Percentiles rank a stretch among this genome's conserved stretches.
Conservation (phyloP, 495 filamentous ascomycete genomes). For the Podospora tetraspora region DNA sequence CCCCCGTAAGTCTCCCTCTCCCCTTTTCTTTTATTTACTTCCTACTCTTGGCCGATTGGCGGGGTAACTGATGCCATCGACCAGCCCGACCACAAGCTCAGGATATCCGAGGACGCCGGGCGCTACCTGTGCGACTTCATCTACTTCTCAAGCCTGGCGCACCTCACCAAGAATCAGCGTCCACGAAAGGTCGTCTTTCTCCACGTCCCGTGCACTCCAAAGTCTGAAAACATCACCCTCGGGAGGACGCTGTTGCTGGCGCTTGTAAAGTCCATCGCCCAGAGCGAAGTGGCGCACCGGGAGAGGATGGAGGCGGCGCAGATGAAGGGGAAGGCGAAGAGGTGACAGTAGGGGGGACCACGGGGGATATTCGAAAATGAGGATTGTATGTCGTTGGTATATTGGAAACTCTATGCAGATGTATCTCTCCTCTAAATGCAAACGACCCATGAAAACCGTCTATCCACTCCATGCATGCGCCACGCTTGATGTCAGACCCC, state of each 20-base stretch:
- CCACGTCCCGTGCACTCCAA: constrained; percentile 64
- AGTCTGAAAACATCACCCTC: constrained; percentile 48
- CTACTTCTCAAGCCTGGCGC: constrained; percentile 69
- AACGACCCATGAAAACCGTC: background rate
- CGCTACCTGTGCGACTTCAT: constrained; percentile 84
- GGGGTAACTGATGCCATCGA: background rate
- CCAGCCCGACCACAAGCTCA: constrained; percentile 48
- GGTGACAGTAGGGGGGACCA: background rate
- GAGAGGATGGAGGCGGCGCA: background rate
- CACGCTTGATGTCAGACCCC: background rate
- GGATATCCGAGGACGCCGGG: constrained; percentile 69
- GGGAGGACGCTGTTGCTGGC: constrained; percentile 62
- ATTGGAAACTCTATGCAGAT: background rate
- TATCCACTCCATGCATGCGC: background rate
- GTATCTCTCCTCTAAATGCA: background rate
- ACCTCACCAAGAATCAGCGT: constrained; percentile 44
- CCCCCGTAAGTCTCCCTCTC: too few species aligned
- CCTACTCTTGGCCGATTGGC: background rate
- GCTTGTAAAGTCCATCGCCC: constrained; percentile 61
- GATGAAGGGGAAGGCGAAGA: background rate
- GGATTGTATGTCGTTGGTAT: background rate
- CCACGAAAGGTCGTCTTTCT: constrained; percentile 64
- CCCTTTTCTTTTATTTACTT: background rate
- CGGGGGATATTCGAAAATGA: background rate
- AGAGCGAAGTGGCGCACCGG: constrained; percentile 33